Base-by-base conservation (phyloP, 257 asterid genomes). In the Nicotiana undulata region DNA sequence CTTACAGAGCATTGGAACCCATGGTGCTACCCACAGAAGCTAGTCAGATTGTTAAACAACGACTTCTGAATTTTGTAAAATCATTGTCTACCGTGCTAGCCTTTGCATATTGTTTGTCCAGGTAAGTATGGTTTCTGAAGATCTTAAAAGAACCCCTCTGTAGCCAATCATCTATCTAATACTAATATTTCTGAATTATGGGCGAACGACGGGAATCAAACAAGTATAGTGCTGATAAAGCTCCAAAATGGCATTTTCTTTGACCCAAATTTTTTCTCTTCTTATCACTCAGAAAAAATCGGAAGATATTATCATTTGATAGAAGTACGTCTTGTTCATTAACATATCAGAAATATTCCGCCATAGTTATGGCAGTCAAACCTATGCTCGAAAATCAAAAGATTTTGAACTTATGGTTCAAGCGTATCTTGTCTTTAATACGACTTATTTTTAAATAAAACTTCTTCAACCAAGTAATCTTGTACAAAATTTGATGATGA, bases 61-160 rank as follows among this genome's bases (percentile, higher is more conserved):
- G 98, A 84, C 92, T 95, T 63, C 77, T 95, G 76, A 90, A 89
- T 94, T 95, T 95, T 86, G 90, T 93, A 81, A 90, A 92, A 83
- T 93, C 99, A 77, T 87, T 95, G 87, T 94, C 99, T 24, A 90
- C 99, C 2, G 99, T 95, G 83, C 80, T 95, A 79, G 93, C 98
- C 75, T 92, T 87, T 85, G 99, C 99, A 31, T 94, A 90, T 87
- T 92, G 97, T 88, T 84, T 95, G 74, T 92, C 99, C 67, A 90
- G 99, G 98, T 91, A 83, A 81, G 89, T 83, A 28, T 34, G 32
- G 17, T 81, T 63, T 75, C 81, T 64, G 24, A 55, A 18, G 76
- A 80, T 82, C 77, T 46, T 70, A 22, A 46, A 46, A 40, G 22
- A 46, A 6, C 0, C 3, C 22, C 15, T 46, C 8, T 72, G 60